Percentiles rank a stretch among this genome's conserved stretches.
Conservation (phyloP, 1,139 yeast species). For the Hyphopichia wangnamkhiaoensis region DNA sequence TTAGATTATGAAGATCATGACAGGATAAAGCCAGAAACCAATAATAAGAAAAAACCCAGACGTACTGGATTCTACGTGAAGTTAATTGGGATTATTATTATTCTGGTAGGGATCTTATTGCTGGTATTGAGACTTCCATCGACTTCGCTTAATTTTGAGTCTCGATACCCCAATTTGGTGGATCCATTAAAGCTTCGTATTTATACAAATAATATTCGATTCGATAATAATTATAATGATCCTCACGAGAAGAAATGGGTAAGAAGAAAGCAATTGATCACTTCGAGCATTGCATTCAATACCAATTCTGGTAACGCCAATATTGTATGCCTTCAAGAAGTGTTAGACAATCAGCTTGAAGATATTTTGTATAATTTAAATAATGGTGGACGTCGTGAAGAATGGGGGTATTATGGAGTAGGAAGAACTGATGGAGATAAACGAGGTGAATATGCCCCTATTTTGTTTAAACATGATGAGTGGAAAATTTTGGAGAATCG, state of each 20-base stretch:
- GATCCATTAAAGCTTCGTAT: slow-evolving; percentile 32
- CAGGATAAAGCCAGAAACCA: too few species aligned
- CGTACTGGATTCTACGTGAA: background rate
- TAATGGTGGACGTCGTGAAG: slow-evolving; percentile 16
- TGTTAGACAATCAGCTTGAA: slow-evolving; percentile 48
- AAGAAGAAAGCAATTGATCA: slow-evolving; percentile 36
- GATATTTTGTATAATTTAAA: slow-evolving; percentile 44
- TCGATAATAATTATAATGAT: slow-evolving; percentile 35
- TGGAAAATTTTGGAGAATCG: slow-evolving; percentile 36
- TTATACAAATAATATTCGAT: slow-evolving; percentile 57
- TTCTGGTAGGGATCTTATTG: background rate
- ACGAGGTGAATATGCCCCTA: slow-evolving; percentile 50
- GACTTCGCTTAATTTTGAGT: background rate
- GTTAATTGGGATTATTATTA: background rate
- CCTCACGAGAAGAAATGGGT: slow-evolving; percentile 47
- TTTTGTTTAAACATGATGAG: slow-evolving; percentile 34
- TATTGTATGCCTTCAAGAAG: slow-evolving; percentile 57
- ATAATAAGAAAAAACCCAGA: too few species aligned
- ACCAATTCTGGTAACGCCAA: slow-evolving; percentile 35
- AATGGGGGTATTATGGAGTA: slow-evolving; percentile 48
- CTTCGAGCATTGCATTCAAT: slow-evolving; percentile 38
- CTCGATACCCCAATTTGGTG: background rate
- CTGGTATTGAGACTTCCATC: background rate
- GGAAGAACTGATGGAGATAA: slow-evolving; percentile 48
- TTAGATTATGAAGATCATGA: too few species aligned